Base-by-base conservation (phyloP, 257 asterid genomes). In the Solanum sejunctum region DNA sequence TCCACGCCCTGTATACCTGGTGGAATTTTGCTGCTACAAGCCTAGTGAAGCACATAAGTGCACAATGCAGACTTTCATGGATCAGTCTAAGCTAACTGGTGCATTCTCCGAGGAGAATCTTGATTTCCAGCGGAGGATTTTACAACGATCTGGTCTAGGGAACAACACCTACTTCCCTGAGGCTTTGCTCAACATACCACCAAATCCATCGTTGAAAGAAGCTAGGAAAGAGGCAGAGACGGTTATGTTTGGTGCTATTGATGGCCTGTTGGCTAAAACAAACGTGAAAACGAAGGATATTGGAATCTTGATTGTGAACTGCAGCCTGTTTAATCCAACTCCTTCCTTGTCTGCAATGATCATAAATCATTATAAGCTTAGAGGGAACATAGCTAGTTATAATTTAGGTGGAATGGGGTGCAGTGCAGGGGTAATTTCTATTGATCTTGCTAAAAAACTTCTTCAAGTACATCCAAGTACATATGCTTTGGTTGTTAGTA, bases 391-490 rank as follows among this genome's bases (percentile, higher is more conserved):
- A 43, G 63, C 84, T 12, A 89, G 91, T 71, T 89, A 87, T 7
- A 89, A 84, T 81, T 58, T 89, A 81, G 91, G 91, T 49, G 91
- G 91, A 13, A 89, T 89, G 91, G 91, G 91, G 6, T 89, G 91
- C 47, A 89, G 91, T 79, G 91, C 91, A 20, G 91, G 91, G 28
- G 43, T 89, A 49, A 51, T 89, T 26, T 77, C 91, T 8, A 89
- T 89, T 49, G 91, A 89, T 87, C 91, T 89, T 23, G 91, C 88
- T 13, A 89, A 85, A 43, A 85, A 89, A 8, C 86, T 89, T n/a
- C 91, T 89, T 81, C 90, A 89, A 86, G 84, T 72, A 66, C 88
- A 89, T 56, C 84, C 91, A 17, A 67, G 84, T 81, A 80, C 91
- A 6, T 89, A 89, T 52, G 91, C 90, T 13, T 84, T 87, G 78